These are phyloP conservation scores for Ambrosiella cleistominuta DNA, from an alignment of 2,329 filamentous ascomycete species.

Conservation along the genomic window DNA sequence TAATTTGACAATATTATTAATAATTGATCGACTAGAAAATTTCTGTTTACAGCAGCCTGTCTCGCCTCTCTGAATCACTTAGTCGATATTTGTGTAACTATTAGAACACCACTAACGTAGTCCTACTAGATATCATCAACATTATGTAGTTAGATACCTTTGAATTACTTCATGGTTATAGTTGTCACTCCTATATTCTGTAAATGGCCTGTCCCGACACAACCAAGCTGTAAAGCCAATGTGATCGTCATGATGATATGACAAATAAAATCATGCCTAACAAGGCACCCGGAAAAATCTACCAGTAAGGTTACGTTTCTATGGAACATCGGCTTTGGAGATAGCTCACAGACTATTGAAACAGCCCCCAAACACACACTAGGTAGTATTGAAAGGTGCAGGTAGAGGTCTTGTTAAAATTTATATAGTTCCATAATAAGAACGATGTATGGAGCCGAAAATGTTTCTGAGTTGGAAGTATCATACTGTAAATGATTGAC, in stretches of 20 bases:
- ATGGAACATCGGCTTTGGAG: neutral
- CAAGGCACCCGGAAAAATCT: neutral
- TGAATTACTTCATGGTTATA: neutral
- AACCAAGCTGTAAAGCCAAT: neutral
- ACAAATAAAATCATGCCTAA: neutral
- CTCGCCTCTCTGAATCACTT: no score
- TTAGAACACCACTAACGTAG: no score
- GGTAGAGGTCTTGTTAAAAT: neutral
- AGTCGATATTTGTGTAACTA: no score
- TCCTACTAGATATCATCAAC: no score
- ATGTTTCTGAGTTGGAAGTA: no score
- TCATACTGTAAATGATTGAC: no score
- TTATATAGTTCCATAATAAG: no score
- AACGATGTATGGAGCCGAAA: no score
- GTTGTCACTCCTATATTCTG: neutral
- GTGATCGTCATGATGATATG: neutral
- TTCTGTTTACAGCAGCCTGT: neutral
- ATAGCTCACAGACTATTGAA: neutral
- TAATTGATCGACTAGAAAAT: neutral
- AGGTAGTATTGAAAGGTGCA: neutral
- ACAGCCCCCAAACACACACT: neutral
- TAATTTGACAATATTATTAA: neutral
- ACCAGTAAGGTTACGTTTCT: neutral
- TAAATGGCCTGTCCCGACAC: no score
- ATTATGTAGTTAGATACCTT: no score